These are phyloP conservation scores for Citrus hindsii DNA, from an alignment of 345 rosid species.

Conservation along the genomic window DNA sequence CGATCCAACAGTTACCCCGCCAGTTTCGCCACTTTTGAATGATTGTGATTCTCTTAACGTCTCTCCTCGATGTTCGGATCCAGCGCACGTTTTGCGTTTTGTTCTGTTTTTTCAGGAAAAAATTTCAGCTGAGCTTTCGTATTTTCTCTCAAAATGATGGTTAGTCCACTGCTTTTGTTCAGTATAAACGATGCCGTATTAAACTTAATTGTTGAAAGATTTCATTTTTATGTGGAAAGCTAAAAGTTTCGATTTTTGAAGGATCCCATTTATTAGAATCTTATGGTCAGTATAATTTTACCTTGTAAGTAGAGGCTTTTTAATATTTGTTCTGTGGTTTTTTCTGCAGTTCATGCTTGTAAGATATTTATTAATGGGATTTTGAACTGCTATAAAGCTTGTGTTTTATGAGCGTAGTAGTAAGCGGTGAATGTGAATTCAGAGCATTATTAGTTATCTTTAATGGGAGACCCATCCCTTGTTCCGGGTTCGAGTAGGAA, in stretches of 20 bases:
- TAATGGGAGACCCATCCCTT: slow-evolving; percentile 51
- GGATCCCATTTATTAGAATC: not conserved
- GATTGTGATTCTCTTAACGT: not conserved
- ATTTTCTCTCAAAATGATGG: not conserved
- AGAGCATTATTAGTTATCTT: slow-evolving; percentile 6
- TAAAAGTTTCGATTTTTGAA: not conserved
- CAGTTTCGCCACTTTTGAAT: not conserved
- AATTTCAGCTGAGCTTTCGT: not conserved
- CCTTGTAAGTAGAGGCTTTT: not conserved
- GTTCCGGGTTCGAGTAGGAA: slow-evolving; percentile 31
- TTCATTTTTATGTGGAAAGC: not conserved
- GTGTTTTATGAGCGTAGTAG: not conserved
- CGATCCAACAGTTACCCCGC: not conserved
- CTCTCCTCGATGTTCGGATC: not conserved
- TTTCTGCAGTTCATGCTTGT: not conserved
- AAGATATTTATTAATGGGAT: not conserved
- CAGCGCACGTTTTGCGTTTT: not conserved
- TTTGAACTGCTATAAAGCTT: not conserved
- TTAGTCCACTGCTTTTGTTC: not conserved
- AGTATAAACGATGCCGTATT: not conserved
- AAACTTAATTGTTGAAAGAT: not conserved
- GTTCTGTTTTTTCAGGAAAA: not conserved
- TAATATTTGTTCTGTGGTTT: not conserved
- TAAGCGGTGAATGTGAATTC: slow-evolving; percentile 2
- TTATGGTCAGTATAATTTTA: not conserved